Evolutionary conservation across 139 green algal species (phyloP).

Genomic region (Asterochloris sp.): DNA sequence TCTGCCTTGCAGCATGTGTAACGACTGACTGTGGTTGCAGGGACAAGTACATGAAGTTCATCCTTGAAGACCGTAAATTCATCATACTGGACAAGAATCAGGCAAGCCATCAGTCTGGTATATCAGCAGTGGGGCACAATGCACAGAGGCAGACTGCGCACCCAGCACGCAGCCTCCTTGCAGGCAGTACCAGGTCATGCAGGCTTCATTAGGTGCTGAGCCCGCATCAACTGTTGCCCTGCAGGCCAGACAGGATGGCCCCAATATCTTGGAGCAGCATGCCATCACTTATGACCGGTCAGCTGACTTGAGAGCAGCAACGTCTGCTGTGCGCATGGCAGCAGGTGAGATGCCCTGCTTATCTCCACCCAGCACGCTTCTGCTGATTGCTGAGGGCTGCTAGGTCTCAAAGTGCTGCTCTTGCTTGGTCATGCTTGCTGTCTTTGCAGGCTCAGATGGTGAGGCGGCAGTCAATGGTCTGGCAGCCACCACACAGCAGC

Average conservation of each 20-base stretch:
- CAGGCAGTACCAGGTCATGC: no score
- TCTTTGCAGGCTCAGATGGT: background rate
- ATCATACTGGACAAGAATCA: constrained; percentile 44
- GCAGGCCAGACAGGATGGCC: constrained; percentile 33
- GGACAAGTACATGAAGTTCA: constrained; percentile 59
- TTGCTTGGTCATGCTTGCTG: background rate
- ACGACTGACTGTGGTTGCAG: constrained; percentile 11
- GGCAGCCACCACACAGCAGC: background rate
- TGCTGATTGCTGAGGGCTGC: background rate
- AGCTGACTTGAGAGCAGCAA: constrained; percentile 18
- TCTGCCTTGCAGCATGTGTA: background rate
- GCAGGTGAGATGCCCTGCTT: background rate
- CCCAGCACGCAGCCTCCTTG: no score
- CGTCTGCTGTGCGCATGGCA: background rate
- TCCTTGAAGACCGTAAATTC: constrained; percentile 54
- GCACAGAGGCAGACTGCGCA: no score
- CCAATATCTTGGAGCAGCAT: constrained; percentile 58
- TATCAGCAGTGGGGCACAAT: no score
- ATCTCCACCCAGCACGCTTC: background rate
- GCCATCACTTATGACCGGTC: constrained; percentile 59
- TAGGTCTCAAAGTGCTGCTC: background rate
- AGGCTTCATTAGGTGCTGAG: no score
- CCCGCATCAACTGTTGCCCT: no score
- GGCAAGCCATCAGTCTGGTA: background rate
- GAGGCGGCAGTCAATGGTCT: background rate